phyloP scores from a whole-genome alignment of 2,329 filamentous ascomycete species.

The Clonostachys sp. region DNA sequence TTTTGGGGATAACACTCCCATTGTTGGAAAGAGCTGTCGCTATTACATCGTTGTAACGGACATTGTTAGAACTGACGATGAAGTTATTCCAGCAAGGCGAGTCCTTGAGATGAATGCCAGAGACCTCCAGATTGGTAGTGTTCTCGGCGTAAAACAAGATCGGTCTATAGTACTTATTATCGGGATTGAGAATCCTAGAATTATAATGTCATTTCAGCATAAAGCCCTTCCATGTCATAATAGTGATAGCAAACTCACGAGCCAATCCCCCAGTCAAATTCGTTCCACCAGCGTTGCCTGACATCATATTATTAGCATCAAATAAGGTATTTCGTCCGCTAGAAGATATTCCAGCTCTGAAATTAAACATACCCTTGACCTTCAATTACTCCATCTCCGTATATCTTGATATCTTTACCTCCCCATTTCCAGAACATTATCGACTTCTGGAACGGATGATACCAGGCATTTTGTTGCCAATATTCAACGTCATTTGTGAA shows the following conservation, averaged over 20 bases:
- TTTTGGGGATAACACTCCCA: constrained; percentile 42
- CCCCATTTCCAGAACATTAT: constrained; percentile 63
- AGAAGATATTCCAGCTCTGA: too few species aligned
- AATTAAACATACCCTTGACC: constrained; percentile 34
- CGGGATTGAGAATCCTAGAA: constrained; percentile 36
- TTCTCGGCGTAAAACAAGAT: constrained; percentile 60
- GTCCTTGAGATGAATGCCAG: constrained; percentile 55
- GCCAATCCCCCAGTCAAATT: constrained; percentile 23
- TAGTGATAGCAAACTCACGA: constrained; percentile 5
- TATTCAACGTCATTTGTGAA: constrained; percentile 37
- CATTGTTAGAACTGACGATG: constrained; percentile 49
- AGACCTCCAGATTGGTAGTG: constrained; percentile 50
- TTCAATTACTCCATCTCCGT: constrained; percentile 50
- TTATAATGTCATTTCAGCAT: background rate
- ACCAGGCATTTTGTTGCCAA: constrained; percentile 34
- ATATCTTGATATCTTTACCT: constrained; percentile 56
- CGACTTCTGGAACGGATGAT: constrained; percentile 38
- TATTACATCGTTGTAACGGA: constrained; percentile 47
- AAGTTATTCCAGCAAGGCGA: constrained; percentile 63
- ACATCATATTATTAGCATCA: background rate
- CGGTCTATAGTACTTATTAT: constrained; percentile 52
- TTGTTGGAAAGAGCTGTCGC: constrained; percentile 48
- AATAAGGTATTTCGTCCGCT: too few species aligned
- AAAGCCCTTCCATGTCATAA: background rate
- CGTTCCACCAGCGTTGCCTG: constrained; percentile 34